Conservation (phyloP, 768 basidiomycete genomes). For the Boletus eberwhitei region DNA sequence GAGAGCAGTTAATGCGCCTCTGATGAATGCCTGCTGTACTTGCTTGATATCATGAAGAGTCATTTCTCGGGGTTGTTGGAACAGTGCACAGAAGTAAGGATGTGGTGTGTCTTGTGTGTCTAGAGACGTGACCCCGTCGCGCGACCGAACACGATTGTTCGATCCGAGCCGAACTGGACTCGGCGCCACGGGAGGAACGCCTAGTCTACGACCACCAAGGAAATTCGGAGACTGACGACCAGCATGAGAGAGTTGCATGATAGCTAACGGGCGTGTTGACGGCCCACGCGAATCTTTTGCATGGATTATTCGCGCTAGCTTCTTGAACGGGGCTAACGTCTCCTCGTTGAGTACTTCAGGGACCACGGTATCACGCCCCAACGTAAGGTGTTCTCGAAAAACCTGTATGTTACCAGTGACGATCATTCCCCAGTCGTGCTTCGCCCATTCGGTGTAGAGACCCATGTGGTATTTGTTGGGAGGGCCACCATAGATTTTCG, state of each 20-base stretch:
- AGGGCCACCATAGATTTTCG: constrained; percentile 59
- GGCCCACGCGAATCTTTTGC: constrained; percentile 18
- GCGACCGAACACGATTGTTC: constrained; percentile 6
- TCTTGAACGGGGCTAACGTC: constrained; percentile 47
- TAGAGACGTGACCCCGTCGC: constrained; percentile 2
- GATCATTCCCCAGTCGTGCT: constrained; percentile 82
- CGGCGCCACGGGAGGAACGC: constrained; percentile 64
- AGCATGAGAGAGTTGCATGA: constrained; percentile 82
- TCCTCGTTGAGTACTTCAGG: constrained; percentile 44
- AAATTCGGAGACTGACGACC: constrained; percentile 81
- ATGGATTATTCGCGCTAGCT: constrained; percentile 51
- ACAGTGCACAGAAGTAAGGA: constrained; percentile 42
- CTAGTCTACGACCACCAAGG: constrained; percentile 62
- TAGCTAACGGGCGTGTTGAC: constrained; percentile 39
- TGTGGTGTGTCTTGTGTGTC: constrained; percentile 11
- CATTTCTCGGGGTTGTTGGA: constrained; percentile 66
- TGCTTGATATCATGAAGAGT: constrained; percentile 53
- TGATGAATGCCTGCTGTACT: constrained; percentile 60
- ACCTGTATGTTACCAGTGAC: constrained; percentile 86
- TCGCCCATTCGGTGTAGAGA: constrained; percentile 75
- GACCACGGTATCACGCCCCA: constrained; percentile 71
- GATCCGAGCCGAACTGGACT: constrained; percentile 55
- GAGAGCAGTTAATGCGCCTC: constrained; percentile 61
- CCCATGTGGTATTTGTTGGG: constrained; percentile 62
- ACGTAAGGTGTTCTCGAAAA: constrained; percentile 52